phyloP scores from a whole-genome alignment of 768 basidiomycete genomes.

The Leccinum longicurvipes region DNA sequence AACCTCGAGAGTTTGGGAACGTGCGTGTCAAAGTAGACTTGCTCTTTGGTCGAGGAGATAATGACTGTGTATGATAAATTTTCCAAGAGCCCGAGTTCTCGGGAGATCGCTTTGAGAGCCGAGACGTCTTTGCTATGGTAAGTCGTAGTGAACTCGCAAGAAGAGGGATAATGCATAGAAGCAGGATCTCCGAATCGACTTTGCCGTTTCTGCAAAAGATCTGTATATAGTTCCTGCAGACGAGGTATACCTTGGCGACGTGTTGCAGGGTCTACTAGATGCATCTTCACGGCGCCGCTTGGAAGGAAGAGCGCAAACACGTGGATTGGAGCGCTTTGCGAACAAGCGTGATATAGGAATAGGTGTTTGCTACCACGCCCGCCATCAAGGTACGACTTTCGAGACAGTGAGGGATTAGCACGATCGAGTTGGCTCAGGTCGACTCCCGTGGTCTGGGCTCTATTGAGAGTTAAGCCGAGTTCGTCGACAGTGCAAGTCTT shows the following conservation, averaged over 20 bases:
- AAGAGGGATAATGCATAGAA: constrained; percentile 62
- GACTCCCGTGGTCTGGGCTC: constrained; percentile 78
- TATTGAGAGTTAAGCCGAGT: constrained; percentile 67
- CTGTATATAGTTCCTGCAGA: constrained; percentile 70
- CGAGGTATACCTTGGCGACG: constrained; percentile 78
- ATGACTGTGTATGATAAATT: constrained; percentile 72
- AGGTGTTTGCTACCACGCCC: constrained; percentile 72
- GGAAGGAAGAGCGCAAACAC: constrained; percentile 88
- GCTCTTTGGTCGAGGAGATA: constrained; percentile 83
- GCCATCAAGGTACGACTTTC: constrained; percentile 69
- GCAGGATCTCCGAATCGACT: constrained; percentile 37
- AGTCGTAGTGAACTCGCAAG: constrained; percentile 57
- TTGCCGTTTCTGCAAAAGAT: constrained; percentile 53
- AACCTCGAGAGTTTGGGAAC: constrained; percentile 75
- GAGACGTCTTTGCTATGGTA: constrained; percentile 79
- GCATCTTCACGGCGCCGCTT: constrained; percentile 64
- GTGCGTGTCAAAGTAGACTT: constrained; percentile 73
- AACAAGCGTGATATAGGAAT: constrained; percentile 84
- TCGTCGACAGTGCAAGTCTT: constrained; percentile 74
- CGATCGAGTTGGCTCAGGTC: constrained; percentile 80
- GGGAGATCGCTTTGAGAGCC: constrained; percentile 83
- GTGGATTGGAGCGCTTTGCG: constrained; percentile 71
- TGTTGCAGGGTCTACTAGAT: constrained; percentile 88
- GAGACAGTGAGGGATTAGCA: constrained; percentile 51
- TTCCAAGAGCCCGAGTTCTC: constrained; percentile 77